Conservation (phyloP, 2,329 filamentous ascomycete genomes). For the Fusarium longipes region DNA sequence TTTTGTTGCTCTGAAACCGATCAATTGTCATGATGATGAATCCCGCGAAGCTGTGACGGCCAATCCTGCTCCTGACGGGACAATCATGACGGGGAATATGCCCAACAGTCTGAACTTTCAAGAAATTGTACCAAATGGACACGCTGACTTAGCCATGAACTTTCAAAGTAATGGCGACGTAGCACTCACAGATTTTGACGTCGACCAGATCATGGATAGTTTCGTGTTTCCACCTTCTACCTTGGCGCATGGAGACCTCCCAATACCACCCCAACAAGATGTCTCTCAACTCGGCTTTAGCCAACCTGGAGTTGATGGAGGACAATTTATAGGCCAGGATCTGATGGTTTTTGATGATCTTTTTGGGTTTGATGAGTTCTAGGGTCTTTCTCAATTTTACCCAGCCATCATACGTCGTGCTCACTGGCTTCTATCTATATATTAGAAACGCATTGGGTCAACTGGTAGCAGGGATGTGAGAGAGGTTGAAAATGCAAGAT, state of each 20-base stretch:
- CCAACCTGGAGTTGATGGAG: background rate
- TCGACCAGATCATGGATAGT: conserved; percentile 17
- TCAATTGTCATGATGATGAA: background rate
- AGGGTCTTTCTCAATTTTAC: background rate
- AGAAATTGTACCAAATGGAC: accelerated
- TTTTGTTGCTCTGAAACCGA: background rate
- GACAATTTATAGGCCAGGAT: background rate
- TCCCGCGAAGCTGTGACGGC: accelerated
- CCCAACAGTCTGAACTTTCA: background rate
- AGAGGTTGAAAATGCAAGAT: no score
- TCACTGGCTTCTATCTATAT: no score
- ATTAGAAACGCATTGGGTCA: no score
- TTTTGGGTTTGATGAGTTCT: conserved; percentile 5
- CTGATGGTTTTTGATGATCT: conserved; percentile 2
- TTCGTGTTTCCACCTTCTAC: background rate
- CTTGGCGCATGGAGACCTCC: background rate
- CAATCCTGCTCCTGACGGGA: accelerated
- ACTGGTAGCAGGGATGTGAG: no score
- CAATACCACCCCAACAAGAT: accelerated
- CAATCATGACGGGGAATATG: accelerated
- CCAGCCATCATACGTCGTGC: no score
- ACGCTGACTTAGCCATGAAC: background rate
- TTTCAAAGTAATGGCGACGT: background rate
- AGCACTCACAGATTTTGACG: background rate
- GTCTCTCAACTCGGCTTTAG: background rate